Conservation (phyloP, 1,284 basidiomycete species). For the Pascua sp. region DNA sequence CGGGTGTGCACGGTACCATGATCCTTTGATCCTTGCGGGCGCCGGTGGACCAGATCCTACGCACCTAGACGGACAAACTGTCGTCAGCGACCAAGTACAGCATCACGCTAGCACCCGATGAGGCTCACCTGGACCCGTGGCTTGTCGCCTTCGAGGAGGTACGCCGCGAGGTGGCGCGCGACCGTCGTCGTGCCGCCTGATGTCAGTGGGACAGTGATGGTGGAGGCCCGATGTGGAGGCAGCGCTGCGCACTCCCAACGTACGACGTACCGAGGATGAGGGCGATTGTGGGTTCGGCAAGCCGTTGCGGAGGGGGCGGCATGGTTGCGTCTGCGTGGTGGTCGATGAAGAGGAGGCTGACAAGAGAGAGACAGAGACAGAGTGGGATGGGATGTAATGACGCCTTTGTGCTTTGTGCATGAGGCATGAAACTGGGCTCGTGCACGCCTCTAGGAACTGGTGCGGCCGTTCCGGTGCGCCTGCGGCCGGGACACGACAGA, state of each 20-base stretch:
- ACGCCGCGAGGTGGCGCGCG: conserved; percentile 27
- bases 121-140: conserved; percentile 14
- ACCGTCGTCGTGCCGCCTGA: conserved; percentile 41
- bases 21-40: not conserved
- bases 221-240: not conserved
- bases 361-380: not conserved
- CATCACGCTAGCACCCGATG: not conserved
- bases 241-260: not conserved
- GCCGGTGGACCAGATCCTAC: conserved; percentile 1
- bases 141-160: conserved; percentile 25
- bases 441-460: not conserved
- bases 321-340: not conserved
- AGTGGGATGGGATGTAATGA: not conserved
- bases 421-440: not conserved
- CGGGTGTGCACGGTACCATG: not conserved
- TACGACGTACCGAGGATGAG: conserved; percentile 70
- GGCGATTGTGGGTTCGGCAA: conserved; percentile 43
- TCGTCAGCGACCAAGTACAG: conserved; percentile 36
- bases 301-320: not conserved
- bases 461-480: not conserved
- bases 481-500: not conserved
- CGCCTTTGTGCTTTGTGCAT: not conserved
- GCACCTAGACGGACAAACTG: conserved; percentile 66
- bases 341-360: not conserved
- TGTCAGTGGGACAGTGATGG: conserved; percentile 4